Conservation (phyloP, 177 flowering plant genomes). For the Vitis hybrid region DNA sequence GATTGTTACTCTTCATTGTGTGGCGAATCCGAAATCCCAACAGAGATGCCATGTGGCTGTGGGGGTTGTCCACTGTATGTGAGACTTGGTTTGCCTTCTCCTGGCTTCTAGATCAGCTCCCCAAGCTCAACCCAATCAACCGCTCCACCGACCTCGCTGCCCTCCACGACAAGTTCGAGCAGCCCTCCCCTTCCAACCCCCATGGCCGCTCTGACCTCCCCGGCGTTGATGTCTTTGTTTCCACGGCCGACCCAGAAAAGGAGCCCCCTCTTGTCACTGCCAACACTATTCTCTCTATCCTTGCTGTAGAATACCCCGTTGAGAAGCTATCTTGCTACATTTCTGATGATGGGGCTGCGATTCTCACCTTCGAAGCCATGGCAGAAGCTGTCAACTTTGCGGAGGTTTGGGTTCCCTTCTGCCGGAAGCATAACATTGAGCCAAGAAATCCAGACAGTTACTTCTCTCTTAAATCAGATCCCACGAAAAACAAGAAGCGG, state of each 20-base stretch:
- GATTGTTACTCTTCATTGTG: slow-evolving; percentile 36
- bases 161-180: slow-evolving; percentile 68
- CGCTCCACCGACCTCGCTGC: slow-evolving; percentile 68
- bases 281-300: slow-evolving; percentile 74
- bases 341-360: slow-evolving; percentile 83
- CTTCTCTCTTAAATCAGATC: slow-evolving; percentile 59
- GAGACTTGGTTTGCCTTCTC: slow-evolving; percentile 86
- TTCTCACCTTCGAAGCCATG: slow-evolving; percentile 86
- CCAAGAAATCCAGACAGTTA: slow-evolving; percentile 82
- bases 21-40: slow-evolving; percentile 76
- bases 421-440: slow-evolving; percentile 79
- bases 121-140: slow-evolving; percentile 81
- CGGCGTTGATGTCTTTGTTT: slow-evolving; percentile 71
- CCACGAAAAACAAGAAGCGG: slow-evolving; percentile 73
- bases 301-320: slow-evolving; percentile 72
- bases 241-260: slow-evolving; percentile 89
- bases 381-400: slow-evolving; percentile 77
- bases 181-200: slow-evolving; percentile 56
- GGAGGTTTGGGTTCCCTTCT: slow-evolving; percentile 83
- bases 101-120: slow-evolving; percentile 78
- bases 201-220: slow-evolving; percentile 79
- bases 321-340: slow-evolving; percentile 78
- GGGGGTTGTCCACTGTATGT: slow-evolving; percentile 71
- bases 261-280: slow-evolving; percentile 87
- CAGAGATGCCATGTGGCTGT: slow-evolving; percentile 73